Conservation (phyloP, 768 basidiomycete genomes). For the Auricularia cornea region DNA sequence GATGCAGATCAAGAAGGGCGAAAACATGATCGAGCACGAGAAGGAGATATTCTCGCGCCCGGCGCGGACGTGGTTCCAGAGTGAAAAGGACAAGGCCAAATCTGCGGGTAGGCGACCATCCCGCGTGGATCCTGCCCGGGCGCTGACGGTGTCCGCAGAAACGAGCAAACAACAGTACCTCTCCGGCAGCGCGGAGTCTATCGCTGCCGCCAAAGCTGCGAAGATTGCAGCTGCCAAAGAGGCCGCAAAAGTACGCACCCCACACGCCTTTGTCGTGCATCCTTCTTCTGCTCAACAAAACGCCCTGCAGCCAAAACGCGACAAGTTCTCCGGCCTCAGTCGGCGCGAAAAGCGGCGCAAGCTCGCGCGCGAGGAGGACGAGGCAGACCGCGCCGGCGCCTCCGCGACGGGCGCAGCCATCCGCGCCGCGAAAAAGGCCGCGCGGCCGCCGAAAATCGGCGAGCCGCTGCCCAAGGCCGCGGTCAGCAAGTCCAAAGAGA, state of each 20-base stretch:
- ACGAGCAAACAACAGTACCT: constrained; percentile 72
- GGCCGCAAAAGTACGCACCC: neutral
- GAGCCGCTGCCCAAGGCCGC: constrained; percentile 22
- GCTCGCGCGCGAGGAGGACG: constrained; percentile 74
- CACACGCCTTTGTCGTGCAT: neutral
- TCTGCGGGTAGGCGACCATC: constrained; percentile 52
- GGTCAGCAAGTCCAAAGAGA: constrained; percentile 9
- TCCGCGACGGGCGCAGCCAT: constrained; percentile 63
- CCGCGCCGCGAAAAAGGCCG: constrained; percentile 77
- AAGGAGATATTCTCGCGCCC: constrained; percentile 89
- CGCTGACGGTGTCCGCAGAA: constrained; percentile 32
- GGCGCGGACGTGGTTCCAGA: constrained; percentile 98
- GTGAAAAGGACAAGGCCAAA: constrained; percentile 67
- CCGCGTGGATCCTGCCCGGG: neutral
- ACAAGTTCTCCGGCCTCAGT: constrained; percentile 76
- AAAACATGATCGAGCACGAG: constrained; percentile 92
- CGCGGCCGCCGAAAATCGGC: constrained; percentile 69
- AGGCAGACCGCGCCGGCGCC: constrained; percentile 41
- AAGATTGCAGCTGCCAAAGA: constrained; percentile 14
- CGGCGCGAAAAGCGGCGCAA: constrained; percentile 82
- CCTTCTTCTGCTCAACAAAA: neutral
- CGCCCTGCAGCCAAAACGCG: constrained; percentile 56
- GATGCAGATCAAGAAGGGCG: constrained; percentile 91
- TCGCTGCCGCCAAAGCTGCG: constrained; percentile 10
- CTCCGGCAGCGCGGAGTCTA: constrained; percentile 32